These are phyloP conservation scores for Orbilia oligospora DNA, from an alignment of 2,329 filamentous ascomycete species.

Conservation along the genomic window DNA sequence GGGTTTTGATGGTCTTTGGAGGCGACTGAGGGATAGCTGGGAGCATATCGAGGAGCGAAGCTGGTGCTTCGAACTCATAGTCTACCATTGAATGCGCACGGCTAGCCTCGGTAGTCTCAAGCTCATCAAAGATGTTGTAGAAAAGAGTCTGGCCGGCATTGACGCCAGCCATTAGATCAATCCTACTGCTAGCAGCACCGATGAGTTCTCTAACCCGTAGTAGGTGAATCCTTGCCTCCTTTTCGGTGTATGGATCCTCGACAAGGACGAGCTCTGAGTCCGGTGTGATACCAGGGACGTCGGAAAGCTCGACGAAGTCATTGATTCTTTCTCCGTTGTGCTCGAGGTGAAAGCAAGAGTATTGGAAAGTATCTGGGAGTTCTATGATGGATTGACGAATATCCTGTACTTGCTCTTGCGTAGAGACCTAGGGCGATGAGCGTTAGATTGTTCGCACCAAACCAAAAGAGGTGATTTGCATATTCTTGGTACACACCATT, in stretches of 20 bases:
- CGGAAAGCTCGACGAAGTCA: conserved; percentile 92
- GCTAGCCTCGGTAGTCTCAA: conserved; percentile 70
- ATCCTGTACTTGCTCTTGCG: conserved; percentile 96
- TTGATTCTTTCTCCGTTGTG: conserved; percentile 90
- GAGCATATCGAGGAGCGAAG: conserved; percentile 79
- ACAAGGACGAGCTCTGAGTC: conserved; percentile 85
- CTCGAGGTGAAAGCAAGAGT: conserved; percentile 98
- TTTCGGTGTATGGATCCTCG: conserved; percentile 97
- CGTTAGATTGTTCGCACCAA: conserved; percentile 61
- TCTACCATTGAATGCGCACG: conserved; percentile 75
- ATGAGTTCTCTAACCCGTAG: conserved; percentile 92
- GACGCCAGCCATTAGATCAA: conserved; percentile 88
- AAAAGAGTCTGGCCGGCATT: conserved; percentile 88
- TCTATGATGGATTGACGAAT: conserved; percentile 97
- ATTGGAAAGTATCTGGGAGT: conserved; percentile 90
- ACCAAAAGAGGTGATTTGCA: background rate
- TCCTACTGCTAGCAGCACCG: conserved; percentile 88
- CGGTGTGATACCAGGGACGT: conserved; percentile 82
- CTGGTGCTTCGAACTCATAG: conserved; percentile 80
- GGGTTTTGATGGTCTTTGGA: conserved; percentile 90
- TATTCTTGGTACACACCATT: conserved; percentile 75
- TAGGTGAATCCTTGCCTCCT: conserved; percentile 95
- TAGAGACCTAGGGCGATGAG: conserved; percentile 76
- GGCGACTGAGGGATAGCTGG: conserved; percentile 75
- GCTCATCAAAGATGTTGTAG: conserved; percentile 73